Percentiles rank a stretch among this genome's conserved stretches.
Conservation (phyloP, 73 alveolate species). For the Uronychia binucleata region DNA sequence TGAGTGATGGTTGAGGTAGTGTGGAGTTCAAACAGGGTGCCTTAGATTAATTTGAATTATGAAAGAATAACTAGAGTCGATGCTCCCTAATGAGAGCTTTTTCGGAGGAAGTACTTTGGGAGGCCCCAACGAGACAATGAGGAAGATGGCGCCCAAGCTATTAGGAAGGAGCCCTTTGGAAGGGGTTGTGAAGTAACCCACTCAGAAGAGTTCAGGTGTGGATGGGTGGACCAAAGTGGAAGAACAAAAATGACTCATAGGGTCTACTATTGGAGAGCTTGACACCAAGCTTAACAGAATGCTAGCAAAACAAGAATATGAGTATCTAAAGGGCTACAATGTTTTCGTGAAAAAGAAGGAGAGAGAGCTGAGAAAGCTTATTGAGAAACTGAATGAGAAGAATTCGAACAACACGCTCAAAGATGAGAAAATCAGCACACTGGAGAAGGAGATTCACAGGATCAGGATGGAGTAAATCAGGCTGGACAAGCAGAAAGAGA, state of each 20-base stretch:
- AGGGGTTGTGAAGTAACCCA: neutral
- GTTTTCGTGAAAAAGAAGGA: conserved; percentile 68
- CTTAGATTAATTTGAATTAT: too few relatives aligned
- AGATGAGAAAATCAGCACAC: conserved; percentile 56
- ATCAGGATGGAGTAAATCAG: conserved; percentile 62
- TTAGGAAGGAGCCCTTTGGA: neutral
- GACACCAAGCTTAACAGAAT: conserved; percentile 57
- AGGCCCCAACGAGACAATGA: neutral
- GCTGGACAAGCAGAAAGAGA: conserved; percentile 48
- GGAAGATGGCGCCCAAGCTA: neutral
- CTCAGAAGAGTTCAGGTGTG: neutral
- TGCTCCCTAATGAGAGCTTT: neutral
- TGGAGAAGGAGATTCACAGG: conserved; percentile 42
- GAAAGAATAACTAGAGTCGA: too few relatives aligned
- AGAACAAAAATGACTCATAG: conserved; percentile 5
- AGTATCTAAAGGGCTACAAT: conserved; percentile 67
- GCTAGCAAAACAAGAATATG: conserved; percentile 65
- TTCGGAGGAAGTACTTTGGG: neutral
- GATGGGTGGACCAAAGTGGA: conserved; percentile 1
- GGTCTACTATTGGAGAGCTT: conserved; percentile 32
- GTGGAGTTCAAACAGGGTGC: too few relatives aligned
- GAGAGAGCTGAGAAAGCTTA: conserved; percentile 59
- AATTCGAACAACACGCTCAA: conserved; percentile 60
- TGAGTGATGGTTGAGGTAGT: too few relatives aligned
- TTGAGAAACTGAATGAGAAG: conserved; percentile 63